A percentile compares a stretch with the other conserved stretches of the same genome.
These are phyloP conservation scores for Gorgonomyces haynaldii DNA, from an alignment of 192 early-diverging fungal species.

Conservation along the genomic window DNA sequence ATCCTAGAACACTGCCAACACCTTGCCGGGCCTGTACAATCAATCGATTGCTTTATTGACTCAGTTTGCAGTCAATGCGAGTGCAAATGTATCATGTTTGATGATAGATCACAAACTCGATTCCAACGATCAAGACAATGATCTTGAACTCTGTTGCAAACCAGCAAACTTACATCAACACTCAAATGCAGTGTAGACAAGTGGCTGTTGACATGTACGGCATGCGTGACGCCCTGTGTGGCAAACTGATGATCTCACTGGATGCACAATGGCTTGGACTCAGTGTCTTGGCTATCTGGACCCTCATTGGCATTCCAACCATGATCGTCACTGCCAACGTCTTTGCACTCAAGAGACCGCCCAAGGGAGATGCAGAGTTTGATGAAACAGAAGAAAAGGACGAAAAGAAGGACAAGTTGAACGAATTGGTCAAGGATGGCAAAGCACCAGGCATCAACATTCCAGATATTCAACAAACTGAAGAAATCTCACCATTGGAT, in stretches of 20 bases:
- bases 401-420: not conserved
- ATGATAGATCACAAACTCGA: not conserved
- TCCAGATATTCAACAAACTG: no score
- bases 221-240: constrained; percentile 3
- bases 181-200: not conserved
- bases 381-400: not conserved
- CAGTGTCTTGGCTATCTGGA: not conserved
- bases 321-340: not conserved
- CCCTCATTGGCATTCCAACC: not conserved
- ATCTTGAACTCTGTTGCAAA: not conserved
- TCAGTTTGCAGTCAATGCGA: not conserved
- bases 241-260: not conserved
- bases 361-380: constrained; percentile 3
- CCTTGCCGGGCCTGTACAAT: not conserved
- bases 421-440: not conserved
- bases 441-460: no score
- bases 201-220: not conserved
- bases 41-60: not conserved
- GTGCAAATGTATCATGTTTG: not conserved
- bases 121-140: not conserved
- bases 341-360: not conserved
- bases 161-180: not conserved
- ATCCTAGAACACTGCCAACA: not conserved
- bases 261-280: constrained; percentile 1
- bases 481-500: no score